Evolutionary conservation across 371 early-diverging fungal genomes (phyloP), one percentile per base, ranked within the genome.

Genomic region (Smittium mucronatum): DNA sequence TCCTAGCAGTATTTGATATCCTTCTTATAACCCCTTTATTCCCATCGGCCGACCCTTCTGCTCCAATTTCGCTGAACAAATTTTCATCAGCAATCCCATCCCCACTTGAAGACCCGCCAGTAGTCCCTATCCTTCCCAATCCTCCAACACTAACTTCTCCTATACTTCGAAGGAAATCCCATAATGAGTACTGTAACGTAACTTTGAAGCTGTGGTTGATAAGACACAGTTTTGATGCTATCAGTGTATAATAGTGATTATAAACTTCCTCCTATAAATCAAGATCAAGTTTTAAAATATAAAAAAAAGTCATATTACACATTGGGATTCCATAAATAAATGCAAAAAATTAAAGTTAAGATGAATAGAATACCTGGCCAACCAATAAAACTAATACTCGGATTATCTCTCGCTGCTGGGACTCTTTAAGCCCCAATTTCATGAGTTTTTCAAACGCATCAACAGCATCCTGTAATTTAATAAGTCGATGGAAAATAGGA

Each of bases 241-340:
- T 89, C 58, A 93, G 83, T 65, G 91, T 85, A 71, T 97, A 97
- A 76, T 88, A 97, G n/a, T 95, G 93, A 78, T 97, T 97, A 80
- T 89, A 92, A 21, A 84, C 83, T 74, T 84, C 84, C 81, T 95
- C 97, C 76, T 90, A 88, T 29, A 87, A 89, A 69, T 89, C 86
- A 78, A 95, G 95, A 75, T 93, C 93, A 8, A 95, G 69, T 63
- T 29, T 16, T 63, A 32, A 11, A n/a, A n/a, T n/a, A n/a, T n/a
- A 17, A 57, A 57, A 57, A 57, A 57, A 26, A n/a, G n/a, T n/a
- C n/a, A n/a, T n/a, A n/a, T n/a, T n/a, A n/a, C n/a, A n/a, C n/a
- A n/a, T n/a, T n/a, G n/a, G n/a, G n/a, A n/a, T n/a, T n/a, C n/a
- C n/a, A n/a, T n/a, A n/a, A n/a, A n/a, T n/a, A n/a, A n/a, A n/a